Percentiles rank a stretch among this genome's conserved stretches.
phyloP scores from a whole-genome alignment of 495 filamentous ascomycete genomes.

The Hyphodiscus hymeniophilus region DNA sequence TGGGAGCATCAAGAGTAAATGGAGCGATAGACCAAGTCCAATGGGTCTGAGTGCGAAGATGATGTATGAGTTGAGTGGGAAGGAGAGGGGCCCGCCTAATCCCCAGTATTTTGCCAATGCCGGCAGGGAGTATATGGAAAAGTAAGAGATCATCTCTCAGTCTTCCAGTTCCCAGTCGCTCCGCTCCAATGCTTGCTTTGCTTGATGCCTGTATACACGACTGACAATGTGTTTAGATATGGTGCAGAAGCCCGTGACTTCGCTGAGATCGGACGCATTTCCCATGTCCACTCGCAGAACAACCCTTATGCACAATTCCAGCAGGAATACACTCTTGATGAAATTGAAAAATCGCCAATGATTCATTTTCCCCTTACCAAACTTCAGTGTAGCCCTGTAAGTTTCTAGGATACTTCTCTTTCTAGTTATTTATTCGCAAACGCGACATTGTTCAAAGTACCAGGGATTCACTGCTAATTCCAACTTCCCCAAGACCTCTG shows the following conservation, averaged over 20 bases:
- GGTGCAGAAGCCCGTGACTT: conserved; percentile 81
- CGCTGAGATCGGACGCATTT: conserved; percentile 90
- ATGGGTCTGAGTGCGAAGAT: conserved; percentile 61
- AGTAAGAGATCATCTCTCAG: conserved; percentile 33
- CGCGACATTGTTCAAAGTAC: too few species aligned
- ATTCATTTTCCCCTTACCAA: conserved; percentile 61
- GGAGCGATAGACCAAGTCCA: conserved; percentile 72
- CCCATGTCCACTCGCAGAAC: conserved; percentile 80
- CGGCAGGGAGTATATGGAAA: conserved; percentile 91
- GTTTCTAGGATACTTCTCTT: too few species aligned
- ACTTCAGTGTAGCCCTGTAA: conserved; percentile 79
- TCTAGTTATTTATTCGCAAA: too few species aligned
- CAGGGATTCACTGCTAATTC: too few species aligned
- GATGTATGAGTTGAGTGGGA: conserved; percentile 74
- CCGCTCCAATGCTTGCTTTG: too few species aligned
- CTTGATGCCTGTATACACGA: too few species aligned
- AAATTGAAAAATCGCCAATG: conserved; percentile 69
- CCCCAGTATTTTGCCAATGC: conserved; percentile 97
- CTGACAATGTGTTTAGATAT: conserved; percentile 41
- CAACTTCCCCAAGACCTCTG: too few species aligned
- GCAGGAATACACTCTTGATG: conserved; percentile 79
- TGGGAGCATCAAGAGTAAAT: conserved; percentile 70
- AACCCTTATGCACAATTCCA: conserved; percentile 98
- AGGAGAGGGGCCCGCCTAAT: conserved; percentile 71
- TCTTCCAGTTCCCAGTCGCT: too few species aligned